Conservation (phyloP, 2,329 filamentous ascomycete genomes). For the Zymoseptoria crescenta region DNA sequence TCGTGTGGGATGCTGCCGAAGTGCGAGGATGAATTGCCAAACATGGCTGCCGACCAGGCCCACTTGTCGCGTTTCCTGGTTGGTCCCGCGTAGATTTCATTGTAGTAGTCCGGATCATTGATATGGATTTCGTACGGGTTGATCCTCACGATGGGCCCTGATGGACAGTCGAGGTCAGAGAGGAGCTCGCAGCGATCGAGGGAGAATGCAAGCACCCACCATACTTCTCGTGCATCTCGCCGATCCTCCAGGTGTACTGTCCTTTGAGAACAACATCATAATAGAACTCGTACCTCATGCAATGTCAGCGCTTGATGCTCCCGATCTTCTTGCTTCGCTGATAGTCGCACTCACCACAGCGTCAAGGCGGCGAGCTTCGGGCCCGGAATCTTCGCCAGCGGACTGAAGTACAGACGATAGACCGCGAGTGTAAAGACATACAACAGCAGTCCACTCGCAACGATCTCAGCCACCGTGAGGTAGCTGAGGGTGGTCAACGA, state of each 20-base stretch:
- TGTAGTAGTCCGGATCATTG: constrained; percentile 32
- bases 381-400: constrained; percentile 28
- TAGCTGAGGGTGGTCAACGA: not conserved
- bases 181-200: constrained; percentile 1
- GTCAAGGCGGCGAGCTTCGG: constrained; percentile 31
- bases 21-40: constrained; percentile 5
- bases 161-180: constrained; percentile 28
- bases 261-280: constrained; percentile 10
- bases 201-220: not conserved
- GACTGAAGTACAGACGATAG: constrained; percentile 27
- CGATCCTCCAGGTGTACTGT: constrained; percentile 10
- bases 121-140: constrained; percentile 38
- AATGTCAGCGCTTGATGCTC: not conserved
- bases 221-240: constrained; percentile 10
- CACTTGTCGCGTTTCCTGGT: constrained; percentile 13
- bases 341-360: not conserved
- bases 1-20: constrained; percentile 6
- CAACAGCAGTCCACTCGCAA: not conserved
- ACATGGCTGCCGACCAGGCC: constrained; percentile 8
- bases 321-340: not conserved
- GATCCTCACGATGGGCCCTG: constrained; percentile 37
- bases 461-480: not conserved
- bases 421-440: constrained; percentile 2
- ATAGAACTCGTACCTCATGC: constrained; percentile 11
- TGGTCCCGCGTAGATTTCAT: constrained; percentile 19